Base-by-base conservation (phyloP, 768 basidiomycete species). In the Tulasnella sp. region DNA sequence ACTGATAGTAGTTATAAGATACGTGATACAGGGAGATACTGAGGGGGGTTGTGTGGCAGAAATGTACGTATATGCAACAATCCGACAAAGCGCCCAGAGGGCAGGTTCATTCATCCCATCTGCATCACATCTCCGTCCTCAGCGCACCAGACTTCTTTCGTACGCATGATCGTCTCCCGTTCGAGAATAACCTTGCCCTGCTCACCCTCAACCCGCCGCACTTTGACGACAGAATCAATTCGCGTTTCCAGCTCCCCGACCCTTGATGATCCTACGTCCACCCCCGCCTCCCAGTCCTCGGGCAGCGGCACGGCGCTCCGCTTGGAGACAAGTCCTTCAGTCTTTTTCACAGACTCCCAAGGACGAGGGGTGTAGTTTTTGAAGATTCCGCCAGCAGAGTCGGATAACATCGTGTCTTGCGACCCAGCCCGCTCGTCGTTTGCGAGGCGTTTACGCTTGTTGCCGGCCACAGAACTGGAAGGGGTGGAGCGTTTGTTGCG, bases 241-340 rank as follows among this genome's bases (percentile, higher is more conserved):
- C 69, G 29, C n/a, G 57, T 77, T 55, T 77, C 75, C 42, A 77
- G 48, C 23, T 70, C 75, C 40, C 69, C 75, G 48, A 51, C 48
- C 48, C 48, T 51, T 51, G 48, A 51, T n/a, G 35, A 40, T 40
- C 39, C 37, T 15, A 32, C 48, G 23, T 23, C 5, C 23, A 5
- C 67, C 3, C 32, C 46, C 23, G 20, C 29, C 69, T 77, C 75
- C 55, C 57, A 37, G 23, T 69, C 57, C 39, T 26, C 83, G 80
- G 11, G 80, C 79, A 5, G 79, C 79, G 32, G 84, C 83, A 55
- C 83, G 83, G 40, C 82, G 81, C 42, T 81, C 83, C 71, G 81
- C 81, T 74, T 82, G 83, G 55, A 82, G 82, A 77, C 82, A 83
- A 57, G 81, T 83, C 5, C 81, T 83, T 77, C 84, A 85, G 18